Conservation (phyloP, 2,329 filamentous ascomycete species). For the Verticillium zaregamsianum region DNA sequence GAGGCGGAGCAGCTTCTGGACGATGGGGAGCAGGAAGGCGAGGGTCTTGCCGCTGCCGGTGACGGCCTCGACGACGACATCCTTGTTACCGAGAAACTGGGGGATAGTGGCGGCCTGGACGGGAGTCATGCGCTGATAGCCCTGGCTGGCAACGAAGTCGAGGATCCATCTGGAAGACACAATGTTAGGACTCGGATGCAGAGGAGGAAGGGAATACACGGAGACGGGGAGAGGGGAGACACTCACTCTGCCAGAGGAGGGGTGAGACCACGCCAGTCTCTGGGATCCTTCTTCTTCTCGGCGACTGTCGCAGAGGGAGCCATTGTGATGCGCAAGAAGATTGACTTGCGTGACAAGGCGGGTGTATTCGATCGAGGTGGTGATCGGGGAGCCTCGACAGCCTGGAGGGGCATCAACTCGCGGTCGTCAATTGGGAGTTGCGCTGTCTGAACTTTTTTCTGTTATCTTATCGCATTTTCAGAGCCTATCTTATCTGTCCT, state of each 20-base stretch:
- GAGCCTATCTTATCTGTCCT: not conserved
- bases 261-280: constrained; percentile 39
- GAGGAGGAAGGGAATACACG: constrained; percentile 59
- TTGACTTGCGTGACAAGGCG: not conserved
- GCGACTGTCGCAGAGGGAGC: constrained; percentile 18
- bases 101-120: constrained; percentile 93
- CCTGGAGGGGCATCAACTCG: not conserved
- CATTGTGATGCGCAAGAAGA: constrained; percentile 18
- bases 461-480: not conserved
- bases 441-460: constrained; percentile 1
- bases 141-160: constrained; percentile 78
- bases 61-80: constrained; percentile 89
- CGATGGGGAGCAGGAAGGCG: constrained; percentile 70
- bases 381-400: not conserved
- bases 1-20: constrained; percentile 75
- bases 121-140: constrained; percentile 83
- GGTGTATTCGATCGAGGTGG: not conserved
- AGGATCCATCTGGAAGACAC: constrained; percentile 74
- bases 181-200: constrained; percentile 33
- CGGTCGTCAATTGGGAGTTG: not conserved
- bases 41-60: constrained; percentile 91
- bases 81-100: constrained; percentile 83
- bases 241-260: constrained; percentile 29
- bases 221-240: not conserved
- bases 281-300: constrained; percentile 38